A percentile compares a stretch with the other conserved stretches of the same genome.
phyloP scores from a whole-genome alignment of 2,329 filamentous ascomycete species.

The Sclerotinia minor region DNA sequence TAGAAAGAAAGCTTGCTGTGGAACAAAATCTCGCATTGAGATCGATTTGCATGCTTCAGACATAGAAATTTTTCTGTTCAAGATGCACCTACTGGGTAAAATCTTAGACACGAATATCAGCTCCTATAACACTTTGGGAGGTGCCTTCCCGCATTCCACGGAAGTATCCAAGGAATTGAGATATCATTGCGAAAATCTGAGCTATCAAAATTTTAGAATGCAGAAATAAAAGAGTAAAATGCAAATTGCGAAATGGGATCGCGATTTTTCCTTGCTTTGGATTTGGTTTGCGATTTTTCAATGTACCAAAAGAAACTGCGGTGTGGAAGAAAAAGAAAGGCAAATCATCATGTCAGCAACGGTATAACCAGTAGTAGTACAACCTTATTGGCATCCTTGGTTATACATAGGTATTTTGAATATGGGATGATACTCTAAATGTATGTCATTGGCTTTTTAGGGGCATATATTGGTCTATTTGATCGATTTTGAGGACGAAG shows the following conservation, averaged over 20 bases:
- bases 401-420: not conserved
- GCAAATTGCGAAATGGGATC: not conserved
- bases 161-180: not conserved
- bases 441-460: not conserved
- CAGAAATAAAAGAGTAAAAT: not conserved
- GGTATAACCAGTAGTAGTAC: not conserved
- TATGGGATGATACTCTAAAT: not conserved
- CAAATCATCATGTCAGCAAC: conserved; percentile 1
- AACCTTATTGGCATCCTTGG: not conserved
- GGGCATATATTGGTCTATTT: not conserved
- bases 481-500: not conserved
- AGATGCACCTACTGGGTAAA: conserved; percentile 5
- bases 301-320: not conserved
- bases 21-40: not conserved
- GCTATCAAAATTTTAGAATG: conserved; percentile 1
- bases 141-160: not conserved
- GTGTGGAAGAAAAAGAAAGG: not conserved
- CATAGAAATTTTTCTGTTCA: conserved; percentile 1
- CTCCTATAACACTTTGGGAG: not conserved
- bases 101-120: conserved; percentile 12
- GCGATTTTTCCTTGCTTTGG: not conserved
- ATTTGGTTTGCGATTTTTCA: not conserved
- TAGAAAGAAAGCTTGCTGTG: not conserved
- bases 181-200: conserved; percentile 5
- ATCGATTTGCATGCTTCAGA: not conserved